A percentile compares a stretch with the other conserved stretches of the same genome.
Evolutionary conservation across 2,329 filamentous ascomycete species (phyloP).

Genomic region (Pseudogymnoascus sp.): DNA sequence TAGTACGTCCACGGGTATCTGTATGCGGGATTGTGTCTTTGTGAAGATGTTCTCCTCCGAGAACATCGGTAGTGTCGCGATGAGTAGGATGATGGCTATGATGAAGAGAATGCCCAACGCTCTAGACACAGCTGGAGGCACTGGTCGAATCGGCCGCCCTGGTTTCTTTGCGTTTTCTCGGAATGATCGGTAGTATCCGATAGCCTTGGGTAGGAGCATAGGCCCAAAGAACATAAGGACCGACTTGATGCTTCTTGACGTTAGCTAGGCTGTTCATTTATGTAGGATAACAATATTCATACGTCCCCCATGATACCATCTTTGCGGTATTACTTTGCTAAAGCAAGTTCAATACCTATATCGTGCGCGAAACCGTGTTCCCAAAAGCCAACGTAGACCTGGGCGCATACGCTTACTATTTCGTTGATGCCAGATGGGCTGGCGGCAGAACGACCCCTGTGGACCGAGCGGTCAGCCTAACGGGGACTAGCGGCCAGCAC

Average conservation of each 20-base stretch:
- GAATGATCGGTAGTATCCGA: conserved; percentile 54
- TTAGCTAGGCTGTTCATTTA: neutral
- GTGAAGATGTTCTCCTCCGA: conserved; percentile 74
- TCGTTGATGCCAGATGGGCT: neutral
- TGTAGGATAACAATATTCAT: conserved; percentile 25
- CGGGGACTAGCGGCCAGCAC: neutral
- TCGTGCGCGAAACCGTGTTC: neutral
- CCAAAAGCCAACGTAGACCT: neutral
- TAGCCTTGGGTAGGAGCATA: conserved; percentile 56
- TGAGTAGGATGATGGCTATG: conserved; percentile 42
- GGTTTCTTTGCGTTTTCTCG: conserved; percentile 36
- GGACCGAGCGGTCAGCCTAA: neutral
- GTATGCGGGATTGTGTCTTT: conserved; percentile 69
- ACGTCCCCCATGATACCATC: conserved; percentile 42
- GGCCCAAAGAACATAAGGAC: conserved; percentile 54
- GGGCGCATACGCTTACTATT: neutral
- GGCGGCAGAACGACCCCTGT: conserved; percentile 1
- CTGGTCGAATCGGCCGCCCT: conserved; percentile 43
- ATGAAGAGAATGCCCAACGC: conserved; percentile 52
- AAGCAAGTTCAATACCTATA: conserved; percentile 9
- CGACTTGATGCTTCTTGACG: conserved; percentile 33
- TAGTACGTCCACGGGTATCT: conserved; percentile 75
- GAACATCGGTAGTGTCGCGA: conserved; percentile 58
- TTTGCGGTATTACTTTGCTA: conserved; percentile 11
- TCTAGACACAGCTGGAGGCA: conserved; percentile 45